Evolutionary conservation across 2,329 filamentous ascomycete species (phyloP), one percentile per base, ranked within the genome.

Genomic region (Fusarium chuoi): DNA sequence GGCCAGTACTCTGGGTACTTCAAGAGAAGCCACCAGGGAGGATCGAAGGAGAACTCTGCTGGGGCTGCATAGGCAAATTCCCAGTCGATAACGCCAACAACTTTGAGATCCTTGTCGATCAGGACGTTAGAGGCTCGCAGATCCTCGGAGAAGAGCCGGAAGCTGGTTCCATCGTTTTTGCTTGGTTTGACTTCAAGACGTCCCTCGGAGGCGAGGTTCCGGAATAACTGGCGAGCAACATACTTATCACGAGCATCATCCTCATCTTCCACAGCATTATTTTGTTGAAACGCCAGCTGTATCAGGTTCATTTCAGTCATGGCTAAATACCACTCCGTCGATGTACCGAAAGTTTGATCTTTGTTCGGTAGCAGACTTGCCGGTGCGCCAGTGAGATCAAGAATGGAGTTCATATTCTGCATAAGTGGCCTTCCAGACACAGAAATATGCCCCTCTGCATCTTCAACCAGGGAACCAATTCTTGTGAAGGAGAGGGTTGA

Each of bases 381-480:
- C 0, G 14, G 41, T 44, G 41, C 17, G n/a, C 41, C 41, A n/a
- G 41, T 44, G 0, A 44, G 41, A 44, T 44, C 41, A 9, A 44
- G 41, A 6, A 45, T 45, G 1, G 42, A 44, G n/a, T 26, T 45
- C 42, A 45, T 45, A 17, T 45, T 45, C 42, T 45, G 17, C 15
- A 26, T 9, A 18, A 45, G 42, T 45, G 42, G 42, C 11, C 42
- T 45, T 26, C 24, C 42, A 26, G 1, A 26, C 0, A 45, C 5
- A 8, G 24, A 20, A 1, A 26, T 14, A 12, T 26, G 0, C 6
- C 42, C n/a, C 6, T 45, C 6, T 9, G 20, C 5, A 28, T 20
- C n/a, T 10, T 46, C 24, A 6, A 14, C 17, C 1, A 46, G 7
- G 3, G 11, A 45, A 6, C 44, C 17, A 0, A 14, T 14, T 18